A percentile compares a stretch with the other conserved stretches of the same genome.
Conservation (phyloP, 2,329 filamentous ascomycete species). For the Sclerotinia glacialis region DNA sequence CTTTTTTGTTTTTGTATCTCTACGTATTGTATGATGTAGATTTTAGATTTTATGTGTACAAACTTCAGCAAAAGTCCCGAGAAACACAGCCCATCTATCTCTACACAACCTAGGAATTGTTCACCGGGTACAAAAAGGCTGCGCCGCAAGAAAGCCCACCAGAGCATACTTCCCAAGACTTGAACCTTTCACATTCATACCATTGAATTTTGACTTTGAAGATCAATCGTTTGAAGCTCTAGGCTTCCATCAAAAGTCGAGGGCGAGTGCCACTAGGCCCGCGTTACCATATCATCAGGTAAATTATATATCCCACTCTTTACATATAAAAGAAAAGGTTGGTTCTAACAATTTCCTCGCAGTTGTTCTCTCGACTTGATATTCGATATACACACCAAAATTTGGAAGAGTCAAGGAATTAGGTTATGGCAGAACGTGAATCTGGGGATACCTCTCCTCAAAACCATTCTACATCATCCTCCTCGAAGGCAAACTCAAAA, state of each 20-base stretch:
- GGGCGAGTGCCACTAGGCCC: not conserved
- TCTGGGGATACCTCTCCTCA: not conserved
- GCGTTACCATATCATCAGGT: not conserved
- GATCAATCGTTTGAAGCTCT: constrained; percentile 2
- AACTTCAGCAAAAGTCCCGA: not conserved
- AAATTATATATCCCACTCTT: constrained; percentile 7
- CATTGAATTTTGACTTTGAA: not conserved
- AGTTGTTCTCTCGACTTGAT: not conserved
- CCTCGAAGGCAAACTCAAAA: not conserved
- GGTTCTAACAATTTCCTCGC: not conserved
- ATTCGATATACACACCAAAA: not conserved
- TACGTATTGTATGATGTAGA: not conserved
- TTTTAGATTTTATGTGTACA: not conserved
- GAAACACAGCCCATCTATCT: constrained; percentile 4
- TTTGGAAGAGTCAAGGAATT: not conserved
- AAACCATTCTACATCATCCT: not conserved
- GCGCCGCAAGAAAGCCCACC: constrained; percentile 1
- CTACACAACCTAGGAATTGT: not conserved
- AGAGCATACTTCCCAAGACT: not conserved
- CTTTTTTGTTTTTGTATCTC: not conserved
- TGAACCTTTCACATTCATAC: constrained; percentile 6
- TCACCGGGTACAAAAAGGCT: not conserved
- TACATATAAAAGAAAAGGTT: not conserved
- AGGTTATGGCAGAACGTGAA: constrained; percentile 12
- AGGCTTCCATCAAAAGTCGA: constrained; percentile 8